phyloP scores from a whole-genome alignment of 2,329 filamentous ascomycete genomes.

The Xylariaceae sp. region DNA sequence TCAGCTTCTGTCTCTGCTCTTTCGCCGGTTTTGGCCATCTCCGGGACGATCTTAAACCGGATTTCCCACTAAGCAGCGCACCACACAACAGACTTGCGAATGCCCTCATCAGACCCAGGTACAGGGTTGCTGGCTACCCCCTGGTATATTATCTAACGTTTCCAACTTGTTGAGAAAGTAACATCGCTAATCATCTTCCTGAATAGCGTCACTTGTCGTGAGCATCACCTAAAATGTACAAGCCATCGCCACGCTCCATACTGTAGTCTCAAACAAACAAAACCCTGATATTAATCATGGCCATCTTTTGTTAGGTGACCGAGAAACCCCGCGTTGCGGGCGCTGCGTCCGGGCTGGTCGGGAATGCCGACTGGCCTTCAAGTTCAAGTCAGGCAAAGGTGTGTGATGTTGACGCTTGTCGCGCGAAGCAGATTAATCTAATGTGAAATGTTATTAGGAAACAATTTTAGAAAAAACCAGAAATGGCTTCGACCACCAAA shows the following conservation, averaged over 20 bases:
- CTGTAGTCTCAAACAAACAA: slow-evolving; percentile 16
- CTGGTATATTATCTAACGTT: slow-evolving; percentile 23
- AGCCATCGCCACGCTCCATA: no score
- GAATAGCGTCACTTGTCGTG: slow-evolving; percentile 45
- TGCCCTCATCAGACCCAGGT: slow-evolving; percentile 31
- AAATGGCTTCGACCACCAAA: slow-evolving; percentile 28
- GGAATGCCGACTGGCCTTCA: slow-evolving; percentile 32
- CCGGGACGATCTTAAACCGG: slow-evolving; percentile 23
- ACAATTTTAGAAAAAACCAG: slow-evolving; percentile 27
- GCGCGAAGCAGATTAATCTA: slow-evolving; percentile 1
- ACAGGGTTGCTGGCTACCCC: slow-evolving; percentile 31
- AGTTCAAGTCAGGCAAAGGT: slow-evolving; percentile 33
- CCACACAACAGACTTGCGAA: slow-evolving; percentile 26
- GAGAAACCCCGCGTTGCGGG: slow-evolving; percentile 31
- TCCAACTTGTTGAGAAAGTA: no score
- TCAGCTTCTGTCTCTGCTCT: slow-evolving; percentile 9
- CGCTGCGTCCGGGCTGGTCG: slow-evolving; percentile 31
- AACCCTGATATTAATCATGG: slow-evolving; percentile 3
- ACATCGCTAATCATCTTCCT: no score
- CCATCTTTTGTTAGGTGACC: slow-evolving; percentile 36
- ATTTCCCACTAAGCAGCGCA: no score
- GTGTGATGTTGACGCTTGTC: slow-evolving; percentile 5
- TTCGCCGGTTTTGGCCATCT: slow-evolving; percentile 31
- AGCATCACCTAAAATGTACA: slow-evolving; percentile 46
- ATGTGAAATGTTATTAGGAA: slow-evolving; percentile 11